Evolutionary conservation across 495 filamentous ascomycete genomes (phyloP), one percentile per base, ranked within the genome.

Genomic region (Neurospora sp.): DNA sequence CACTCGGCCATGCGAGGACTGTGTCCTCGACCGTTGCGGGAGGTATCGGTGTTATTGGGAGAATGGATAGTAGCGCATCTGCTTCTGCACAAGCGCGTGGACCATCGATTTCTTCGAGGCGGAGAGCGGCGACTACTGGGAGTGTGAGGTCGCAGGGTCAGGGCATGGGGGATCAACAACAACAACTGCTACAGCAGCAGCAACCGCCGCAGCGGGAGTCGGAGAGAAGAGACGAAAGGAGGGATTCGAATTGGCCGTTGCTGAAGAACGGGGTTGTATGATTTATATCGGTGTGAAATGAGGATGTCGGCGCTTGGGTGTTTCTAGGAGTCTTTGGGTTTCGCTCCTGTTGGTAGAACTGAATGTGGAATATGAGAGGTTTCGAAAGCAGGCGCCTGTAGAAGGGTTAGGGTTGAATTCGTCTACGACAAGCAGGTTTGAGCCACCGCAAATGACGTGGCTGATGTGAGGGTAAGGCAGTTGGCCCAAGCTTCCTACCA

Each of bases 161-260:
- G 27, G 1, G 53, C 14, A 65, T 65, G 53, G 53, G 14, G 14
- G 27, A 61, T 7, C 48, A 61, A 16, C 48, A 61, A 31, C 27
- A 31, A 27, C 48, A 61, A 61, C 6, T 7, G 14, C 22, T 8
- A 16, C 53, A 27, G 8, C 27, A 14, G 14, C 53, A 16, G 8
- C 22, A 35, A 2, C 22, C 1, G 22, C 12, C 35, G 14, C n/a
- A 31, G 27, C 17, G 12, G 44, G 16, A 14, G 27, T 31, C 27
- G 27, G 27, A 31, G 27, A 17, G 38, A 68, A 20, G 16, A 35
- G 14, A 10, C 8, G 61, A 20, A 7, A 53, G 70, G 22, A 70
- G 73, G 37, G 65, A 72, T 48, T 70, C 40, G 37, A 74, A 70
- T n/a, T 74, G 73, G 73, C 73, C 73, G 35, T 45, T 72, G 40